These are phyloP conservation scores for Fusarium miscanthi DNA, from an alignment of 2,329 filamentous ascomycete species.

Conservation along the genomic window DNA sequence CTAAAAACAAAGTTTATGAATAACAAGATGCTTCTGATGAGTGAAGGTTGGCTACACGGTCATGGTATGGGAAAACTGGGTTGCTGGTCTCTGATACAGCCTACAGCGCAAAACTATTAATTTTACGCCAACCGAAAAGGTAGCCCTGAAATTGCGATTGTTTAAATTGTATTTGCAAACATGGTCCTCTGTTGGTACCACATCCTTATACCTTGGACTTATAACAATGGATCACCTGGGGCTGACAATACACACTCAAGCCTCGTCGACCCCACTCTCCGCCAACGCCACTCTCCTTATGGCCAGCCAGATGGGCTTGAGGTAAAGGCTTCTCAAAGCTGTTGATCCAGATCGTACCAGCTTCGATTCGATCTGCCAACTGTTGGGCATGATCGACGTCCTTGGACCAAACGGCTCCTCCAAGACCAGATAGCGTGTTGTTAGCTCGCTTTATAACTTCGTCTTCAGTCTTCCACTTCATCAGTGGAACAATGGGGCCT, in stretches of 20 bases:
- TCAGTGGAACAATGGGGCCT: slow-evolving; percentile 68
- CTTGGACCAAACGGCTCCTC: slow-evolving; percentile 65
- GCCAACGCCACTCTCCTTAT: slow-evolving; percentile 57
- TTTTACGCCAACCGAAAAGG: background rate
- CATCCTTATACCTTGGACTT: background rate
- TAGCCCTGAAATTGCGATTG: too few relatives aligned
- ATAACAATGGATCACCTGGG: slow-evolving; percentile 10
- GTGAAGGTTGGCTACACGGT: background rate
- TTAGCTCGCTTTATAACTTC: slow-evolving; percentile 68
- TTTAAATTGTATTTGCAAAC: background rate
- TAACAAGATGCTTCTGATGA: background rate
- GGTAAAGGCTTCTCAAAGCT: slow-evolving; percentile 55
- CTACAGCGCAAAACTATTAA: background rate
- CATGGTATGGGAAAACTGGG: too few relatives aligned
- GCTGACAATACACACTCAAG: slow-evolving; percentile 12
- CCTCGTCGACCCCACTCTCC: slow-evolving; percentile 54
- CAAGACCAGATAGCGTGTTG: slow-evolving; percentile 62
- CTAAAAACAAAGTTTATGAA: rapidly evolving
- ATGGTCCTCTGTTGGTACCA: rapidly evolving
- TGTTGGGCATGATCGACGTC: slow-evolving; percentile 61
- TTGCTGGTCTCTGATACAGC: too few relatives aligned
- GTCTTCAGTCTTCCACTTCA: slow-evolving; percentile 69
- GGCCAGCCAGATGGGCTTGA: slow-evolving; percentile 52
- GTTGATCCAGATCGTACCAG: slow-evolving; percentile 70
- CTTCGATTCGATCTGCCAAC: slow-evolving; percentile 64